Base-by-base conservation (phyloP, 192 early-diverging fungal species). In the Backusella macrospora region DNA sequence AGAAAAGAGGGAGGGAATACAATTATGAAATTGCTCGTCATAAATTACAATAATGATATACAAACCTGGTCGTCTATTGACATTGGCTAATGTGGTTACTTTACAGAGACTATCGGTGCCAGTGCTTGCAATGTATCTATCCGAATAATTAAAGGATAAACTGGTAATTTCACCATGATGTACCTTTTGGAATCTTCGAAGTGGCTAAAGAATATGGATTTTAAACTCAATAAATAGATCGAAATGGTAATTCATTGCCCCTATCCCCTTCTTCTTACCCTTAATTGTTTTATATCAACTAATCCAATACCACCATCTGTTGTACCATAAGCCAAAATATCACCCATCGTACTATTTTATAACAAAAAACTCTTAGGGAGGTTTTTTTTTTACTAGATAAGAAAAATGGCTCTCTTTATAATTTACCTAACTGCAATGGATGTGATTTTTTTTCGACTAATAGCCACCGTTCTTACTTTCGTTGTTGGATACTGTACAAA, bases 391-490 rank as follows among this genome's bases (percentile, higher is more conserved):
- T 43, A 34, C 29, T 34, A 34, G 2, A 34, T 1, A 34, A 34
- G 2, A 34, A 34, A 34, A 34, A 34, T 34, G 29, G 29, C 10
- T 43, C 5, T 43, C 5, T 43, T 43, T 43, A 4, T 59, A 4
- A 1, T 23, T 59, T 59, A 59, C 52, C 52, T 59, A 8, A 67
- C 1, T 39, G 29, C 43, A 67, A 74, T 67, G 5, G 43, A 49
- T 0, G 73, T 74, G 10, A 74, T 74, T n/a, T 15, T 23, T n/a
- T 39, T 67, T 40, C 73, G 26, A 52, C 73, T 74, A 47, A 74
- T 21, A 23, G 64, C 40, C 7, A 44, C 44, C 16, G 45, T 74
- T 16, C 34, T 65, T 26, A 46, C 48, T 15, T 67, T 74, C 14
- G 63, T 23, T 16, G 66, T 18, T 21, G 73, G 73, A 67, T 74